A percentile compares a stretch with the other conserved stretches of the same genome.
phyloP scores from a whole-genome alignment of 148 eudicot genomes.

The Amaranthus hypochondriacus region DNA sequence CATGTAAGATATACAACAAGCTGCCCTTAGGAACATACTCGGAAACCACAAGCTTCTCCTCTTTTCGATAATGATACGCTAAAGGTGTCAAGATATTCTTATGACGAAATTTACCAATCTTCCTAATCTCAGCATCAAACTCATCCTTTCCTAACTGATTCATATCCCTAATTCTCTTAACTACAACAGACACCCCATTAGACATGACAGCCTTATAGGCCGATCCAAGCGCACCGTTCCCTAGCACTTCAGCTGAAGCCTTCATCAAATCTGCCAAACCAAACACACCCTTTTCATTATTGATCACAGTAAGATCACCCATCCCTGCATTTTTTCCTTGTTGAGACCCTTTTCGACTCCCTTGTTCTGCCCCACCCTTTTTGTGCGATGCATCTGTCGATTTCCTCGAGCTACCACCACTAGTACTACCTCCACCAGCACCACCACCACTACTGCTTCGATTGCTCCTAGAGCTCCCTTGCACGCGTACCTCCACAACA shows the following conservation, averaged over 20 bases:
- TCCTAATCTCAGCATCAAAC: conserved; percentile 50
- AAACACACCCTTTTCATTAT: conserved; percentile 56
- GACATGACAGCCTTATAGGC: conserved; percentile 65
- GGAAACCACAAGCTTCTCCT: conserved; percentile 63
- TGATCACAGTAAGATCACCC: conserved; percentile 48
- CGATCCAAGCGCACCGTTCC: conserved; percentile 61
- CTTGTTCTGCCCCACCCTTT: conserved; percentile 15
- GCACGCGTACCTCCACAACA: conserved; percentile 38
- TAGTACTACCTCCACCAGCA: conserved; percentile 13
- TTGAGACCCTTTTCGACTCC: conserved; percentile 27
- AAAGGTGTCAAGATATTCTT: conserved; percentile 55
- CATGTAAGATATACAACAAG: conserved; percentile 54
- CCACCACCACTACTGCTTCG: neutral
- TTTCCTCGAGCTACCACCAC: conserved; percentile 25
- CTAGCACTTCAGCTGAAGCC: conserved; percentile 74
- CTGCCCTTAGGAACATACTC: conserved; percentile 68
- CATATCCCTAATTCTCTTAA: conserved; percentile 67
- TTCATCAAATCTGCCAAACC: conserved; percentile 73
- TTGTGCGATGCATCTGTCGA: conserved; percentile 23
- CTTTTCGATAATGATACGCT: conserved; percentile 66
- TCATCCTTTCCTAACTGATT: conserved; percentile 44
- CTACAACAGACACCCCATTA: conserved; percentile 64
- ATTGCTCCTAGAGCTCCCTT: conserved; percentile 22
- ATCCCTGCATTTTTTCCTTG: conserved; percentile 27
- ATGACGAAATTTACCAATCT: conserved; percentile 47